phyloP scores from a whole-genome alignment of 352 stramenopile species.

The Phytophthora cactorum region DNA sequence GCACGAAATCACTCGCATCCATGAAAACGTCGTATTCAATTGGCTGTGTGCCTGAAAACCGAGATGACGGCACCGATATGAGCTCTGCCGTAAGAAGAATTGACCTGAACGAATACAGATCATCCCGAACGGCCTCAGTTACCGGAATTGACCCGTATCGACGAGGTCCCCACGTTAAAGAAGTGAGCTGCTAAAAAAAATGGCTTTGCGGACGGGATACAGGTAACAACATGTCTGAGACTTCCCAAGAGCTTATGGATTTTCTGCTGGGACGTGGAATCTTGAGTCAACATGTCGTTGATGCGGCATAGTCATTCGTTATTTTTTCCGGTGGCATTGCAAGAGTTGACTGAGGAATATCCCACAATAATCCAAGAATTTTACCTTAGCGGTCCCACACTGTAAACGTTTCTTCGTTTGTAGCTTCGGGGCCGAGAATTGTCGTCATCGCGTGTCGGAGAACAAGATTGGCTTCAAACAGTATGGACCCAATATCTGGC shows the following conservation, averaged over 20 bases:
- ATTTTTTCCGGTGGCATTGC: slow-evolving; percentile 10
- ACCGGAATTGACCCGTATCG: too few relatives aligned
- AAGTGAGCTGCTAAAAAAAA: too few relatives aligned
- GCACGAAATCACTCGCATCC: too few relatives aligned
- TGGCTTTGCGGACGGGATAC: too few relatives aligned
- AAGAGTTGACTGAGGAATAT: slow-evolving; percentile 8
- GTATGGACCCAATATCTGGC: slow-evolving; percentile 3
- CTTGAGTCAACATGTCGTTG: not conserved
- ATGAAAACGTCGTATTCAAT: too few relatives aligned
- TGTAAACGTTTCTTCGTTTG: slow-evolving; percentile 17
- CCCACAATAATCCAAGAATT: slow-evolving; percentile 13
- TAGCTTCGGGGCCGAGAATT: slow-evolving; percentile 8
- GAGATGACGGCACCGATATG: too few relatives aligned
- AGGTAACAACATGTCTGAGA: slow-evolving; percentile 2
- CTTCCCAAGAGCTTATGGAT: slow-evolving; percentile 12
- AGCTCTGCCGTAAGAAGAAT: too few relatives aligned
- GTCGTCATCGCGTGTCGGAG: slow-evolving; percentile 7
- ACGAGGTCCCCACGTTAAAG: too few relatives aligned
- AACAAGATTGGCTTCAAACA: slow-evolving; percentile 3
- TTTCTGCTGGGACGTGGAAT: not conserved
- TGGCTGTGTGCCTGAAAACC: too few relatives aligned
- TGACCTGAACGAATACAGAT: too few relatives aligned
- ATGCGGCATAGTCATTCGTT: slow-evolving; percentile 2
- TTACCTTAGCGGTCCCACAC: slow-evolving; percentile 4
- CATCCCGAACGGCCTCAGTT: too few relatives aligned